phyloP scores from a whole-genome alignment of 306 rosid species.

The Castanea sativa region DNA sequence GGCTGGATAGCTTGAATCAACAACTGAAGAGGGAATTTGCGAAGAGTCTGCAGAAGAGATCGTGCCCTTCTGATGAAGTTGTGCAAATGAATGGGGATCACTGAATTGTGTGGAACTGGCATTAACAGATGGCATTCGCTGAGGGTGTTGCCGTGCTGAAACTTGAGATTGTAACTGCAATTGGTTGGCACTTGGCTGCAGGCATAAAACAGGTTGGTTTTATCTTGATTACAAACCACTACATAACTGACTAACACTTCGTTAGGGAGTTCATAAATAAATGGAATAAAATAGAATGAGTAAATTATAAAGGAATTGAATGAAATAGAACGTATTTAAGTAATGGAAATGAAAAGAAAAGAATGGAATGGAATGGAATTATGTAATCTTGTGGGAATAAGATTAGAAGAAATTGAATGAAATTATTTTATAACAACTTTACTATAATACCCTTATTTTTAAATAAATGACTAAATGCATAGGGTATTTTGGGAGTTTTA shows the following conservation, averaged over 20 bases:
- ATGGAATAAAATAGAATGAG: too few relatives aligned
- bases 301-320: too few relatives aligned
- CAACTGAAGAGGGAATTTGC: constrained; percentile 47
- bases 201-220: not conserved
- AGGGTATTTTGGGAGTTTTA: too few relatives aligned
- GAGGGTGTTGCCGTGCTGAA: constrained; percentile 54
- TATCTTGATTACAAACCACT: not conserved
- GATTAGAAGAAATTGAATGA: too few relatives aligned
- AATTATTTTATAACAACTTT: too few relatives aligned
- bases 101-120: constrained; percentile 52
- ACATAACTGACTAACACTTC: not conserved
- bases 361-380: too few relatives aligned
- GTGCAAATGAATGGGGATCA: constrained; percentile 71
- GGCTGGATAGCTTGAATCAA: constrained; percentile 38
- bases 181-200: constrained; percentile 19
- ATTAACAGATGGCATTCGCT: constrained; percentile 56
- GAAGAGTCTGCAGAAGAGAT: constrained; percentile 58
- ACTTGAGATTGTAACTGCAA: constrained; percentile 42
- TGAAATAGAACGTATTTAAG: too few relatives aligned
- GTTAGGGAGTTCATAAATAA: too few relatives aligned
- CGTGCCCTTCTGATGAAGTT: constrained; percentile 66
- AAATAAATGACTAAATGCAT: too few relatives aligned
- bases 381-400: too few relatives aligned
- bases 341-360: too few relatives aligned
- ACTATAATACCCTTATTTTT: too few relatives aligned